Conservation (phyloP, 495 filamentous ascomycete genomes). For the Aspergillus coremiiformis region DNA sequence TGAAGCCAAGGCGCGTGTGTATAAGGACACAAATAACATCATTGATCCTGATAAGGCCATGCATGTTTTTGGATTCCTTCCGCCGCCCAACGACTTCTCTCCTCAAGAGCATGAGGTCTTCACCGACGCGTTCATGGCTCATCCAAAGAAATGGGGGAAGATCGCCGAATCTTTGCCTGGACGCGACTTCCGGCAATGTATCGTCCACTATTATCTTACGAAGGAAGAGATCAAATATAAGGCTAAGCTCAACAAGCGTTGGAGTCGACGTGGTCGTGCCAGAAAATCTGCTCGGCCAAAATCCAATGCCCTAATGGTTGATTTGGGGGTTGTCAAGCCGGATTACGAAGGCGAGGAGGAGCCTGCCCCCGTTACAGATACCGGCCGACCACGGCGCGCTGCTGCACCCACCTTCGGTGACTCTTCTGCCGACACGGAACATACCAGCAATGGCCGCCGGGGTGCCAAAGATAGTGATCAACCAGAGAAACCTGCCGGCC, state of each 20-base stretch:
- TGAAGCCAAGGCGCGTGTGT: constrained; percentile 43
- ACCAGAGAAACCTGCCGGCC: constrained; percentile 48
- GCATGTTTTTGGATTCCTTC: constrained; percentile 62
- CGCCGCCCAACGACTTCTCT: constrained; percentile 76
- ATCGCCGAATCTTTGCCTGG: constrained; percentile 67
- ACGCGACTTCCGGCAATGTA: constrained; percentile 77
- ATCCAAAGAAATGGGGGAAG: constrained; percentile 87
- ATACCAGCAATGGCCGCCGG: constrained; percentile 35
- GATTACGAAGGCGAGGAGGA: constrained; percentile 52
- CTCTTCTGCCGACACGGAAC: constrained; percentile 47
- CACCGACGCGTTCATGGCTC: constrained; percentile 67
- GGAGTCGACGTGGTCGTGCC: constrained; percentile 56
- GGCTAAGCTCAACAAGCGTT: constrained; percentile 64
- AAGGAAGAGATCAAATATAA: constrained; percentile 85
- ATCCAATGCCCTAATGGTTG: constrained; percentile 68
- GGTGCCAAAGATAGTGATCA: constrained; percentile 45
- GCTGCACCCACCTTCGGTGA: constrained; percentile 68
- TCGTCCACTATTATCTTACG: constrained; percentile 92
- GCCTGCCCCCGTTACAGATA: constrained; percentile 52
- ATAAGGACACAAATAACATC: constrained; percentile 65
- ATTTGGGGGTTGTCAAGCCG: constrained; percentile 52
- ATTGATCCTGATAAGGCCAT: constrained; percentile 61
- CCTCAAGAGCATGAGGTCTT: constrained; percentile 70
- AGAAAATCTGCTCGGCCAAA: constrained; percentile 52
- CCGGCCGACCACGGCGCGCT: constrained; percentile 59